Conservation (phyloP, 441 rosid genomes). For the Populus hybrid region DNA sequence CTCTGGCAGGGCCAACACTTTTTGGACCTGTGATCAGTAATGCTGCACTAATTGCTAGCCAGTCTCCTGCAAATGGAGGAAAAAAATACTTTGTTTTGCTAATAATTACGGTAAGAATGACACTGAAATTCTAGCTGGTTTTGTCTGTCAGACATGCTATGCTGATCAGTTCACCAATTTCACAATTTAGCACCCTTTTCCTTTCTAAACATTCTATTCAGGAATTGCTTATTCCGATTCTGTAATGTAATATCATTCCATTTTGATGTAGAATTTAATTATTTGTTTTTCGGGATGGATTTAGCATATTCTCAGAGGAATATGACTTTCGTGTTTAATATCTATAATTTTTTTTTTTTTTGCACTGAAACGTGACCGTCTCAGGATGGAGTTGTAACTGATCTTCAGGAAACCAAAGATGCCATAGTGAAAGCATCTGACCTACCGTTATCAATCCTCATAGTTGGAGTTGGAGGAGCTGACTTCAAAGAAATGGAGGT, state of each 20-base stretch:
- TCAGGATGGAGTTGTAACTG: constrained; percentile 93
- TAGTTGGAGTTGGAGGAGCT: constrained; percentile 96
- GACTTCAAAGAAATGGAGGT: constrained; percentile 99
- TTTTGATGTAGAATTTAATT: not conserved
- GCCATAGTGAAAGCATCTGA: constrained; percentile 89
- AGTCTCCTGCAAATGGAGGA: constrained; percentile 56
- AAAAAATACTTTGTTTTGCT: constrained; percentile 67
- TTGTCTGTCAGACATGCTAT: not conserved
- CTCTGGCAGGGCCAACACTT: constrained; percentile 97
- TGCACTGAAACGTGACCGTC: constrained; percentile 14
- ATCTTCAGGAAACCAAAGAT: constrained; percentile 92
- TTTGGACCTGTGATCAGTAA: constrained; percentile 78
- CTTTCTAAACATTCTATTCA: not conserved
- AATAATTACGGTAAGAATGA: constrained; percentile 71
- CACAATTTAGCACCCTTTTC: not conserved
- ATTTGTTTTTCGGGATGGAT: not conserved
- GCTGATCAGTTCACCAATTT: not conserved
- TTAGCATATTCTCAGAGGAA: not conserved
- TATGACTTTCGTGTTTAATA: constrained; percentile 5
- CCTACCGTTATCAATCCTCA: constrained; percentile 83
- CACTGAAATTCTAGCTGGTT: not conserved
- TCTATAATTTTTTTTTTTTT: not conserved
- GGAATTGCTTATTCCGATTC: not conserved
- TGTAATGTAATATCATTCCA: not conserved
- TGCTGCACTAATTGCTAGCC: constrained; percentile 74